phyloP scores from a whole-genome alignment of 768 basidiomycete genomes.

The Auriscalpium orientale region DNA sequence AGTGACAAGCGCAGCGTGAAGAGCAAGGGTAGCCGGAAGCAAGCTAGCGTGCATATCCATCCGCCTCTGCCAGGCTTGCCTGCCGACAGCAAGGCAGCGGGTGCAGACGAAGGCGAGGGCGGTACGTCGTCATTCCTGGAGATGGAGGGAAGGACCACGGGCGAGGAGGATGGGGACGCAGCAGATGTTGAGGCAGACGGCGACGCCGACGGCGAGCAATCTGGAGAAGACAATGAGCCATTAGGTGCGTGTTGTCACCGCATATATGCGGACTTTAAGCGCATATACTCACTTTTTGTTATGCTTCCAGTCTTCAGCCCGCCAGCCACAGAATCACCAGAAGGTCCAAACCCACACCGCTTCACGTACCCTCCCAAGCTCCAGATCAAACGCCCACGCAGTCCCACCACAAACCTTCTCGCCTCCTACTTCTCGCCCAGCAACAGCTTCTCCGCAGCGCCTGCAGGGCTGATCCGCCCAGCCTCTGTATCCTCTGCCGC shows the following conservation, averaged over 20 bases:
- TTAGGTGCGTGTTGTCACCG: background rate
- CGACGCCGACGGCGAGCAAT: background rate
- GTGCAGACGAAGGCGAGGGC: background rate
- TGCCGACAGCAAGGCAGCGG: background rate
- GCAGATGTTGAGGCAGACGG: background rate
- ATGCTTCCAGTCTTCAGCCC: background rate
- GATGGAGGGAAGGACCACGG: slow-evolving; percentile 7
- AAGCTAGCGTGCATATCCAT: background rate
- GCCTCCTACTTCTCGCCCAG: background rate
- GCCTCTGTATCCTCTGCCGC: background rate
- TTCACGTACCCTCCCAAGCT: background rate
- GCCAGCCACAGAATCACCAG: background rate
- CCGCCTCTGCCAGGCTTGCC: background rate
- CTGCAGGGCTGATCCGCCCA: background rate
- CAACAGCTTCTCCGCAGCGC: background rate
- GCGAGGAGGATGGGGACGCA: slow-evolving; percentile 1
- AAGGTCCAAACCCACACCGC: background rate
- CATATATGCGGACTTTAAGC: background rate
- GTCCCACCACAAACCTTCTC: slow-evolving; percentile 1
- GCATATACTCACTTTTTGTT: background rate
- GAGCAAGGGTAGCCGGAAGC: slow-evolving; percentile 2
- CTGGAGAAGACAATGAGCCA: background rate
- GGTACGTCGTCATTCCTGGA: slow-evolving; percentile 7
- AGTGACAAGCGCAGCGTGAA: slow-evolving; percentile 4
- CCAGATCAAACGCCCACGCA: background rate